Percentiles rank a stretch among this genome's conserved stretches.
These are phyloP conservation scores for Anethum foeniculum DNA, from an alignment of 140 eudicot species.

Conservation along the genomic window DNA sequence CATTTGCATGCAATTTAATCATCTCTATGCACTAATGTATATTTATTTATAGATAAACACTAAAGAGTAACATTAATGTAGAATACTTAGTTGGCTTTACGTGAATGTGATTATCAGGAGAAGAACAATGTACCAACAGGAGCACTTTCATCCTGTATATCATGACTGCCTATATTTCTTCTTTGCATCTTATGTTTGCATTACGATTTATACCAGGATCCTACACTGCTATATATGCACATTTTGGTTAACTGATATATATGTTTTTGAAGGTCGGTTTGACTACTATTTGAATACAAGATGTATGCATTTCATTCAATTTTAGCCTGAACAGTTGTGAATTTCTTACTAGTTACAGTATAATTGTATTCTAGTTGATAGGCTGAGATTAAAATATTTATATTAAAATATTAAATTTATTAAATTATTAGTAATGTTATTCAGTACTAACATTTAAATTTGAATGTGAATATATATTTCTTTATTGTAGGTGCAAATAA, in stretches of 20 bases:
- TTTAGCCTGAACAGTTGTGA: neutral
- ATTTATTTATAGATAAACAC: neutral
- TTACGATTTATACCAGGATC: neutral
- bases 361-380: neutral
- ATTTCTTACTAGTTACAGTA: neutral
- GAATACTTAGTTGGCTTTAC: neutral
- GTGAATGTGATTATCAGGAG: neutral
- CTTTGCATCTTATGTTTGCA: neutral
- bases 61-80: neutral
- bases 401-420: no score
- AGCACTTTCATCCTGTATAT: neutral
- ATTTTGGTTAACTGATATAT: neutral
- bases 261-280: neutral
- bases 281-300: neutral
- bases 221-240: neutral
- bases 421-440: no score
- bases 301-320: neutral
- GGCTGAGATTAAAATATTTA: no score
- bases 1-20: neutral
- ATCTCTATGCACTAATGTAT: neutral
- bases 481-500: no score
- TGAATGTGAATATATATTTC: no score
- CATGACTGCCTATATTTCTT: neutral
- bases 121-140: neutral
- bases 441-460: no score